Percentiles rank a stretch among this genome's conserved stretches.
Evolutionary conservation across 2,329 filamentous ascomycete species (phyloP).

Genomic region (Elsinoe arachidis): DNA sequence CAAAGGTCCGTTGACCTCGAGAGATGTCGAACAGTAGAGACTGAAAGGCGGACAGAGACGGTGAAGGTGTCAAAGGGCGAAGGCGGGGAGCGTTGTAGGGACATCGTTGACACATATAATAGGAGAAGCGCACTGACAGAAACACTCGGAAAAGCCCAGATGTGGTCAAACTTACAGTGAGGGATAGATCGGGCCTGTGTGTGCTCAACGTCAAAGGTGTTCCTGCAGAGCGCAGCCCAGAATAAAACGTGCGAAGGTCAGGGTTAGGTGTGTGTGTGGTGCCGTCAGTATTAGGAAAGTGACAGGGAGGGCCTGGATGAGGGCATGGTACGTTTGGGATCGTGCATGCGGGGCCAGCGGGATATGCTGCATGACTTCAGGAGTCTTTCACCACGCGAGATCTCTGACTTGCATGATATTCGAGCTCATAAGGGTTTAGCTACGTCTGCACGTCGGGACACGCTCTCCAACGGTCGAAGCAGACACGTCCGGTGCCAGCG

Average conservation of each 20-base stretch:
- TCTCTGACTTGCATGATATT: constrained; percentile 1
- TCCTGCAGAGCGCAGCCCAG: neutral
- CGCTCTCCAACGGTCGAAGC: neutral
- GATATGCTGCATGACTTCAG: neutral
- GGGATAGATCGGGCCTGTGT: constrained; percentile 8
- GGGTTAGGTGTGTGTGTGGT: neutral
- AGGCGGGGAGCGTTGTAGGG: constrained; percentile 1
- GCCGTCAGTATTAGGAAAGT: constrained; percentile 5
- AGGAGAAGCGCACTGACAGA: neutral
- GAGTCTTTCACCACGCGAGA: constrained; percentile 1
- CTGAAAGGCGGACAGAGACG: neutral
- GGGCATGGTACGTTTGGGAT: neutral
- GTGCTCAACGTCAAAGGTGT: constrained; percentile 3
- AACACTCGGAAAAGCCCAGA: constrained; percentile 5
- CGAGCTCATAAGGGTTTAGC: neutral
- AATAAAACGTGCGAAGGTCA: constrained; percentile 9
- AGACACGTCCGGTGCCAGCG: neutral
- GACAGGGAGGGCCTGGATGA: neutral
- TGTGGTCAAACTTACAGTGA: neutral
- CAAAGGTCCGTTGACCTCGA: neutral
- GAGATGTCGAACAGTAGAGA: neutral
- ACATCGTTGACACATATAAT: constrained; percentile 6
- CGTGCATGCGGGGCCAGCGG: neutral
- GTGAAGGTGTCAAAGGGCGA: neutral
- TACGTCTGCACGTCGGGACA: neutral